A percentile compares a stretch with the other conserved stretches of the same genome.
phyloP scores from a whole-genome alignment of 441 rosid species.

The Hura crepitans region DNA sequence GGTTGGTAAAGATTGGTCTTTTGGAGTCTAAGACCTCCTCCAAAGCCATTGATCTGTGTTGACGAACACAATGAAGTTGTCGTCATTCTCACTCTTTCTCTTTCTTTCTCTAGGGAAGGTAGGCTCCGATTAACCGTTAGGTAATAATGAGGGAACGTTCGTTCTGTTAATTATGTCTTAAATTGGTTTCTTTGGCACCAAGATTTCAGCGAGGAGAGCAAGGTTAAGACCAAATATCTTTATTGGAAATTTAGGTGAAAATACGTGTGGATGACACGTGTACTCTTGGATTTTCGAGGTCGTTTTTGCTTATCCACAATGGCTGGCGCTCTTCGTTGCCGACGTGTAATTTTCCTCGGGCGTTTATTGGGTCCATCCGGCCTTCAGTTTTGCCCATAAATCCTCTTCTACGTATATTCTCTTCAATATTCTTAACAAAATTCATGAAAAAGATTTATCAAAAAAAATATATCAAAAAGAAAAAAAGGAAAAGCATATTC shows the following conservation, averaged over 20 bases:
- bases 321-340: constrained; percentile 53
- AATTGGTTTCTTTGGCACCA: constrained; percentile 8
- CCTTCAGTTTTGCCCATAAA: background rate
- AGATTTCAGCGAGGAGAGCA: constrained; percentile 20
- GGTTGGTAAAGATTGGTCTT: constrained; percentile 34
- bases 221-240: constrained; percentile 3
- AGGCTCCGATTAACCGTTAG: constrained; percentile 24
- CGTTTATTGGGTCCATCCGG: no score
- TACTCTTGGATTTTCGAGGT: constrained; percentile 24
- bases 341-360: constrained; percentile 24
- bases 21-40: constrained; percentile 37
- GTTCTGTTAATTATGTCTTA: constrained; percentile 9
- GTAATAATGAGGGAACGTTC: constrained; percentile 22
- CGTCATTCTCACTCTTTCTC: constrained; percentile 38
- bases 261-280: constrained; percentile 41
- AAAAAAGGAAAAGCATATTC: no score
- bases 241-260: constrained; percentile 19
- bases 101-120: background rate
- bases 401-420: no score
- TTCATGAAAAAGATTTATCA: no score
- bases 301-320: constrained; percentile 51
- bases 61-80: constrained; percentile 56
- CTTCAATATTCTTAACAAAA: no score
- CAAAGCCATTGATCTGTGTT: constrained; percentile 52
- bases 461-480: no score